Conservation (phyloP, 345 rosid species). For the Eucalyptus tenuipes region DNA sequence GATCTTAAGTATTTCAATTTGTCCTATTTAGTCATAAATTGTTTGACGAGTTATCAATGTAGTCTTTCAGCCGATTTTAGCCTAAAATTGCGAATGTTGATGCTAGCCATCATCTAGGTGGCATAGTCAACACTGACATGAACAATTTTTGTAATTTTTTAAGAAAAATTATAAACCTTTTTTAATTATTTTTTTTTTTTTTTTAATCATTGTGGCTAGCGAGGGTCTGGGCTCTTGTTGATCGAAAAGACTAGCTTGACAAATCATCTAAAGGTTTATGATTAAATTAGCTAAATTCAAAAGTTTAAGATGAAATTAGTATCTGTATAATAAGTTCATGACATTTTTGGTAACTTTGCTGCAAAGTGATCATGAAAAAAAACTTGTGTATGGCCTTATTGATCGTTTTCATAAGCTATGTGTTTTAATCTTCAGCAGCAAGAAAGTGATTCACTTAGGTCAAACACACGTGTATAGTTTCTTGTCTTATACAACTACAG, state of each 20-base stretch:
- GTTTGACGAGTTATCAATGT: neutral
- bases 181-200: neutral
- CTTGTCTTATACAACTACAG: neutral
- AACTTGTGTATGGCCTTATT: neutral
- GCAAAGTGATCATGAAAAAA: neutral
- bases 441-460: neutral
- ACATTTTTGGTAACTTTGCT: neutral
- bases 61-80: neutral
- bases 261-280: accelerated
- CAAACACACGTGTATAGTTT: neutral
- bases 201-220: neutral
- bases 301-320: accelerated
- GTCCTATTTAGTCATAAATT: neutral
- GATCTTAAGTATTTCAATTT: neutral
- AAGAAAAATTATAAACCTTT: neutral
- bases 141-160: neutral
- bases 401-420: neutral
- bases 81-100: neutral
- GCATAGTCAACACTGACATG: accelerated
- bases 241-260: neutral
- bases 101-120: accelerated
- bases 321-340: accelerated
- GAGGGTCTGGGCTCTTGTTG: neutral
- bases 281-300: neutral
- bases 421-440: neutral